phyloP scores from a whole-genome alignment of 1,284 basidiomycete genomes.

The Xerocomus amazonicus region DNA sequence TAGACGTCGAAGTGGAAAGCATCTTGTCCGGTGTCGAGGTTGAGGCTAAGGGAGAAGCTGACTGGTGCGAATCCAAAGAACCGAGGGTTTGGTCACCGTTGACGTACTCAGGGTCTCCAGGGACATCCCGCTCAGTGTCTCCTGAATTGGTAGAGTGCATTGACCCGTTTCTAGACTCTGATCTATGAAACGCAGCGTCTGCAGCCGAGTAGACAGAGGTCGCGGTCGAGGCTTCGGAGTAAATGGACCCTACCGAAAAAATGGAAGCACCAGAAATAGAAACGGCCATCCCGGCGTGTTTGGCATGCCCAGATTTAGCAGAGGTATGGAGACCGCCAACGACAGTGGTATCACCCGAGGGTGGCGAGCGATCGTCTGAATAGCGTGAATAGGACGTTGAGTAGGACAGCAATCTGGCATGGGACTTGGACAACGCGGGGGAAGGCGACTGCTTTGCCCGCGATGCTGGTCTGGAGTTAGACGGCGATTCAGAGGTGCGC shows the following conservation, averaged over 20 bases:
- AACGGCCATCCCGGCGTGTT: conserved; percentile 16
- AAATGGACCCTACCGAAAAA: conserved; percentile 27
- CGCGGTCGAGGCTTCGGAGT: conserved; percentile 31
- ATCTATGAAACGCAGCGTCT: conserved; percentile 5
- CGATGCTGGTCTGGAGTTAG: conserved; percentile 16
- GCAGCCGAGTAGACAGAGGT: conserved; percentile 19
- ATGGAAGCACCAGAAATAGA: conserved; percentile 29
- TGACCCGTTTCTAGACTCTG: conserved; percentile 17
- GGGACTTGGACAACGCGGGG: conserved; percentile 15
- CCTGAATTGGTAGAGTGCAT: conserved; percentile 11
- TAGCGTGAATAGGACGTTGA: conserved; percentile 14
- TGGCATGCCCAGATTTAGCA: conserved; percentile 16
- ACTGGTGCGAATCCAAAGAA: neutral
- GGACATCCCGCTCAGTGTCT: conserved; percentile 20
- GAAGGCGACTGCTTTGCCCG: conserved; percentile 21
- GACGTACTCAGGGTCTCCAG: conserved; percentile 12
- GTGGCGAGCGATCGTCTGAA: conserved; percentile 15
- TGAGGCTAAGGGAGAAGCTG: neutral
- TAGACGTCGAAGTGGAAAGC: conserved; percentile 12
- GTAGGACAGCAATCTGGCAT: conserved; percentile 13
- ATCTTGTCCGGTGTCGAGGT: conserved; percentile 5
- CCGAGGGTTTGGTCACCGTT: conserved; percentile 4
- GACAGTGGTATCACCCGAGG: conserved; percentile 5
- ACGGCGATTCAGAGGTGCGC: conserved; percentile 20
- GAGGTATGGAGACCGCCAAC: neutral